Percentiles rank a stretch among this genome's conserved stretches.
These are phyloP conservation scores for Fusarium scirpi DNA, from an alignment of 2,329 filamentous ascomycete genomes.

Conservation along the genomic window DNA sequence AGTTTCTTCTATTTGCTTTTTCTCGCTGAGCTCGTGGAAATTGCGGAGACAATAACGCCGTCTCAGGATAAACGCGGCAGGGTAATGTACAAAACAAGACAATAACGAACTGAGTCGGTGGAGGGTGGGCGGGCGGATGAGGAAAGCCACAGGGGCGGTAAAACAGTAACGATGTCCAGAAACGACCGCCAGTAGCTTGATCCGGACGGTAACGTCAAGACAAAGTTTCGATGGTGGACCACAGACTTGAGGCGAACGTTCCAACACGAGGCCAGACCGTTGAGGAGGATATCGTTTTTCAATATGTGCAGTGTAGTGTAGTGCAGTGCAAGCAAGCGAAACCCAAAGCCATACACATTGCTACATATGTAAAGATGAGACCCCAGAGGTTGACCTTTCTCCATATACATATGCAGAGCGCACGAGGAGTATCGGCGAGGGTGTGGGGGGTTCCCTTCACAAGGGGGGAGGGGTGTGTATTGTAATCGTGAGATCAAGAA, in stretches of 20 bases:
- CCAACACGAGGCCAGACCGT: conserved; percentile 45
- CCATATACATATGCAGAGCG: conserved; percentile 44
- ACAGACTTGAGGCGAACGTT: conserved; percentile 37
- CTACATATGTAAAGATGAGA: conserved; percentile 47
- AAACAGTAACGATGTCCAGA: conserved; percentile 32
- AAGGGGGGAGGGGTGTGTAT: conserved; percentile 29
- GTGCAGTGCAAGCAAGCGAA: conserved; percentile 36
- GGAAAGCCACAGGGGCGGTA: conserved; percentile 32
- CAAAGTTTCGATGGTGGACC: conserved; percentile 39
- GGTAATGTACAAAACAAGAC: conserved; percentile 33
- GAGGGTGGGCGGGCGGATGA: conserved; percentile 37
- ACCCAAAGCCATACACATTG: conserved; percentile 41
- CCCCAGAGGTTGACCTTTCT: conserved; percentile 40
- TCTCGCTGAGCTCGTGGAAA: conserved; percentile 42
- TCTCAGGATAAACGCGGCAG: conserved; percentile 36
- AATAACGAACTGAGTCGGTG: conserved; percentile 35
- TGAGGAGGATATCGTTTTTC: conserved; percentile 40
- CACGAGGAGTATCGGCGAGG: conserved; percentile 47
- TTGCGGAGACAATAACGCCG: conserved; percentile 38
- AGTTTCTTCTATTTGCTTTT: conserved; percentile 44
- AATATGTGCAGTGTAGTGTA: conserved; percentile 29
- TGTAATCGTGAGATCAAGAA: conserved; percentile 34
- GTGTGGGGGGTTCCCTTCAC: conserved; percentile 32
- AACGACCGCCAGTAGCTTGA: conserved; percentile 39
- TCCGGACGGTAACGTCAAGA: conserved; percentile 35